Evolutionary conservation across 768 basidiomycete species (phyloP), one percentile per base, ranked within the genome.

Genomic region (Chlorophyllum brunneum): DNA sequence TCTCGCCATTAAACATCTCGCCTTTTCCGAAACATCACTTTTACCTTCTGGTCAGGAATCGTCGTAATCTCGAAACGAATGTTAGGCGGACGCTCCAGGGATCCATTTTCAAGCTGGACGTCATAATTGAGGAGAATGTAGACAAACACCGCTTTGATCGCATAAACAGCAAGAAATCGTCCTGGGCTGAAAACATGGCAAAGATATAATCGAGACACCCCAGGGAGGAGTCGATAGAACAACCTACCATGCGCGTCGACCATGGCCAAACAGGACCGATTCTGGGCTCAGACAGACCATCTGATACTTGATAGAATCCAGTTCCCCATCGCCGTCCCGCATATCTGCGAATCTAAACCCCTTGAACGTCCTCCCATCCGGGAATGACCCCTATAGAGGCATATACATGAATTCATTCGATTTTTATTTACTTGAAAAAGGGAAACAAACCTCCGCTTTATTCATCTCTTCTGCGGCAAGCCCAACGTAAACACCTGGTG

Each of bases 61-160:
- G 39, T 22, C 11, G 39, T 13, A 8, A 37, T 31, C 27, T 41
- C 48, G 23, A 30, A 49, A 3, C 34, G 11, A 18, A n/a, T 13
- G 24, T 53, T 40, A 8, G 24, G 8, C 2, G 51, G 51, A 13
- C 37, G 40, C 2, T 53, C 43, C 51, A 45, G 3, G 6, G 43
- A 46, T 15, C 51, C 51, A 10, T n/a, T 23, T 26, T 53, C 43
- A 4, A 59, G 27, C 59, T 66, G 68, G 5, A 74, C 26, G 54
- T 77, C 74, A 51, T 72, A 77, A 18, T 68, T 66, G 46, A 70
- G 20, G 1, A 76, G 43, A 13, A 74, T 43, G 43, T 72, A 61
- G 5, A 69, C 59, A 48, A 74, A 60, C 58, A 74, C 65, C 9
- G 67, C 60, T 49, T 77, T 75, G 15, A 73, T 58, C 43, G 69